Conservation (phyloP, 164 flowering plant species). For the Echeveria elegans region DNA sequence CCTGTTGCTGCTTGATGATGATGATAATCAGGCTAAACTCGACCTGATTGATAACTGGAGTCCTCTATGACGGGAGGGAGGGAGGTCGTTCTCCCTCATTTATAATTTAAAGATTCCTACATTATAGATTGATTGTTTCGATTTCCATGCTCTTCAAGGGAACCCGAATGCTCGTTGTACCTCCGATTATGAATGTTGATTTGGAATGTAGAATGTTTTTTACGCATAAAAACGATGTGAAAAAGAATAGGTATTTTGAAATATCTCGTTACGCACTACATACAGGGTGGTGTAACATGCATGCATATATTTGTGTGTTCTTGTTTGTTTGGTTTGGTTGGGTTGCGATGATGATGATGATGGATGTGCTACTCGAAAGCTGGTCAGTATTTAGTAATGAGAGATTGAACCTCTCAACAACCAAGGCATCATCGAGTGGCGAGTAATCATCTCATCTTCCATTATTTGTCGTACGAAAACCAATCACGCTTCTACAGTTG, state of each 20-base stretch:
- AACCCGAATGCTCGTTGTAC: no score
- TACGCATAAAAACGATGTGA: no score
- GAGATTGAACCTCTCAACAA: not conserved
- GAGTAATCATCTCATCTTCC: not conserved
- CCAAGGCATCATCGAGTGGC: not conserved
- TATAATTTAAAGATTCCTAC: not conserved
- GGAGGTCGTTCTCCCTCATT: no score
- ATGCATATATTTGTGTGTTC: no score
- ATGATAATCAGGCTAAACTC: not conserved
- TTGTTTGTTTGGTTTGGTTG: not conserved
- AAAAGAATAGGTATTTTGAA: not conserved
- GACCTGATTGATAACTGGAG: no score
- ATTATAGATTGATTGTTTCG: not conserved
- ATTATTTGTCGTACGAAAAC: no score
- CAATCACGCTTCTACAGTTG: no score
- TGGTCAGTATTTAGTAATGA: not conserved
- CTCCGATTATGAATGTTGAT: not conserved
- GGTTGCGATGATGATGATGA: not conserved
- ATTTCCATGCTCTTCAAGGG: no score
- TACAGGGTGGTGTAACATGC: no score
- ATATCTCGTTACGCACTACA: not conserved
- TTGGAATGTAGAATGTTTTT: not conserved
- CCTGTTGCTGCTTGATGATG: conserved; percentile 57
- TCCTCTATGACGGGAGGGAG: no score
- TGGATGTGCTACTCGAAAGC: not conserved